Conservation (phyloP, 805 yeast genomes). For the Saccharomycopsis amapae region DNA sequence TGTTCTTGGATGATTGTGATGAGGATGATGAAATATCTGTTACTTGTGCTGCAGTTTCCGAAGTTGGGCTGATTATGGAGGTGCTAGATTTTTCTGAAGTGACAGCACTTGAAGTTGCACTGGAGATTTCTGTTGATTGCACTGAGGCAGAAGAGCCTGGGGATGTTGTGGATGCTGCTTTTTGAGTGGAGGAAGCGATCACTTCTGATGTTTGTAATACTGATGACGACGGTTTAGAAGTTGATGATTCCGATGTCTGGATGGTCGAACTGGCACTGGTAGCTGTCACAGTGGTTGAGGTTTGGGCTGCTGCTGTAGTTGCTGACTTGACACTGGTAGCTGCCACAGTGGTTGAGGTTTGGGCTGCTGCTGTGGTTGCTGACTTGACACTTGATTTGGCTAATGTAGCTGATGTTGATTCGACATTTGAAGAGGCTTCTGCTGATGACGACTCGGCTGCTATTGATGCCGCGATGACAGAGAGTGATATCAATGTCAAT, state of each 20-base stretch:
- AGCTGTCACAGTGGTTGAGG: constrained; percentile 5
- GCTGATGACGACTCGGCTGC: constrained; percentile 4
- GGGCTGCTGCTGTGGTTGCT: constrained; percentile 1
- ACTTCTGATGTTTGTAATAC: neutral
- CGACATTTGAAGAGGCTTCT: neutral
- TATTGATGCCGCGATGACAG: neutral
- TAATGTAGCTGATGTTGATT: constrained; percentile 1
- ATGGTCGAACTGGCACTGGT: neutral
- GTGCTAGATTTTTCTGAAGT: neutral
- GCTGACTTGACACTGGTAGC: constrained; percentile 21
- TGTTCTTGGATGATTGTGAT: neutral
- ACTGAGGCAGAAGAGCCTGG: constrained; percentile 24
- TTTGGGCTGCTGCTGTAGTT: constrained; percentile 17
- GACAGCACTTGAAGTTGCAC: neutral
- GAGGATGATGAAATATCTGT: neutral
- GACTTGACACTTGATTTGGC: neutral
- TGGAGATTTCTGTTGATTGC: no score
- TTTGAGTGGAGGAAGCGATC: constrained; percentile 15
- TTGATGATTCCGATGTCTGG: neutral
- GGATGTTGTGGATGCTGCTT: constrained; percentile 18
- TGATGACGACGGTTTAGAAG: neutral
- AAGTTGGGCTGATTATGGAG: neutral
- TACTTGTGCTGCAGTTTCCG: neutral
- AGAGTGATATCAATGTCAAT: neutral
- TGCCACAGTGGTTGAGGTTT: constrained; percentile 25